Evolutionary conservation across 2,329 filamentous ascomycete genomes (phyloP), one percentile per base, ranked within the genome.

Genomic region (Trichophyton equinum): DNA sequence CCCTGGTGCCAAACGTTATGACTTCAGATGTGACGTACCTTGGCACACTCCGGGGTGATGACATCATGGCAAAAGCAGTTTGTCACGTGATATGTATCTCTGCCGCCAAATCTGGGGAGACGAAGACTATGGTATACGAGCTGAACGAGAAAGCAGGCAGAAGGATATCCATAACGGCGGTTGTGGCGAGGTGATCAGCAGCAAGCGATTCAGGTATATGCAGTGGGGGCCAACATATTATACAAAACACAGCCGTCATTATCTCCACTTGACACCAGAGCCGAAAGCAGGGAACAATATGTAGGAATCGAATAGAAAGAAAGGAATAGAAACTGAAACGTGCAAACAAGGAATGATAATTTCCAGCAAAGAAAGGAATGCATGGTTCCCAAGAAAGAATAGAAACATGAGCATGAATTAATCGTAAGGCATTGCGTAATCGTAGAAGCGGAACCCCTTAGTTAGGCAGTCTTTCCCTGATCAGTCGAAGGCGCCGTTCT

Each of bases 401-500:
- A 55, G 18, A 55, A 36, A 30, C 46, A 33, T 38, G 33, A 38
- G 13, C 33, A 13, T 38, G 3, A 38, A 36, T 27, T n/a, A 55
- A 36, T 36, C 11, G 13, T 18, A 36, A 25, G 11, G 13, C 22
- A 25, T 33, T 36, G 51, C 30, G 46, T 25, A 51, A 51, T 27
- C 46, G 22, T 51, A 51, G 51, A 33, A 18, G 25, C 25, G 27
- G 30, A 55, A 9, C 4, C 15, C 6, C 27, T 9, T 8, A 9
- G 15, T 55, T 55, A 36, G 13, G 13, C 15, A 36, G 51, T 9
- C 7, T 57, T 57, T 27, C 13, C 59, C 56, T 64, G 58, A 22
- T 58, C 62, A 44, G 67, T 66, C 8, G 47, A 61, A 2, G 69
- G 64, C 36, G 70, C 68, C 1, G 11, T 38, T 44, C 68, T 70